Conservation (phyloP, 805 yeast species). For the Candida silvicultrix region DNA sequence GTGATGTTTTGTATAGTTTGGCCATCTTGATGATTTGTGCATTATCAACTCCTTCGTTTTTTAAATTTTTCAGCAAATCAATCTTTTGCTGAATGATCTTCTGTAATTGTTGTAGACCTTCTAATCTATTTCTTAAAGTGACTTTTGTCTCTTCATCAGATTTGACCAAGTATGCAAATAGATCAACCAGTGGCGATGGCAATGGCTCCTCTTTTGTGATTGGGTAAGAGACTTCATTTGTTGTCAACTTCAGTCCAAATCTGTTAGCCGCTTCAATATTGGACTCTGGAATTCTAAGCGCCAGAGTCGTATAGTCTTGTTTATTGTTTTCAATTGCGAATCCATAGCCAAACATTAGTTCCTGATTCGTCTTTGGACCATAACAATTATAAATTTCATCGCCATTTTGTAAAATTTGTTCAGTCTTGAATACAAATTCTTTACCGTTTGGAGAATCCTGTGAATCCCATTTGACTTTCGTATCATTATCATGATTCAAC, state of each 20-base stretch:
- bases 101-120: constrained; percentile 52
- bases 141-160: constrained; percentile 39
- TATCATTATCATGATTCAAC: constrained; percentile 63
- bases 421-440: constrained; percentile 37
- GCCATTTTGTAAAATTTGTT: constrained; percentile 25
- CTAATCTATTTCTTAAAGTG: constrained; percentile 50
- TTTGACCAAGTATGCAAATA: constrained; percentile 50
- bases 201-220: constrained; percentile 27
- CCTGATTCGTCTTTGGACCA: constrained; percentile 86
- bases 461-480: constrained; percentile 59
- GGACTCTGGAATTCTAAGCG: constrained; percentile 42
- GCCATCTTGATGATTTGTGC: constrained; percentile 25
- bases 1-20: constrained; percentile 41
- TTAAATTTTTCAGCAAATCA: constrained; percentile 29
- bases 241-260: constrained; percentile 35
- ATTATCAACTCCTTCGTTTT: constrained; percentile 19
- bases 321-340: constrained; percentile 54
- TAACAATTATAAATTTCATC: constrained; percentile 71
- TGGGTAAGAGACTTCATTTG: constrained; percentile 34
- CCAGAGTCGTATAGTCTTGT: constrained; percentile 53
- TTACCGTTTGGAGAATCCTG: constrained; percentile 7
- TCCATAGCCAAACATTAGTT: constrained; percentile 76
- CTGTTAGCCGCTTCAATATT: constrained; percentile 24
- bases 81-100: constrained; percentile 46
- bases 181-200: constrained; percentile 40